Base-by-base conservation (phyloP, 2,329 filamentous ascomycete genomes). In the Sporothrix curviconia region DNA sequence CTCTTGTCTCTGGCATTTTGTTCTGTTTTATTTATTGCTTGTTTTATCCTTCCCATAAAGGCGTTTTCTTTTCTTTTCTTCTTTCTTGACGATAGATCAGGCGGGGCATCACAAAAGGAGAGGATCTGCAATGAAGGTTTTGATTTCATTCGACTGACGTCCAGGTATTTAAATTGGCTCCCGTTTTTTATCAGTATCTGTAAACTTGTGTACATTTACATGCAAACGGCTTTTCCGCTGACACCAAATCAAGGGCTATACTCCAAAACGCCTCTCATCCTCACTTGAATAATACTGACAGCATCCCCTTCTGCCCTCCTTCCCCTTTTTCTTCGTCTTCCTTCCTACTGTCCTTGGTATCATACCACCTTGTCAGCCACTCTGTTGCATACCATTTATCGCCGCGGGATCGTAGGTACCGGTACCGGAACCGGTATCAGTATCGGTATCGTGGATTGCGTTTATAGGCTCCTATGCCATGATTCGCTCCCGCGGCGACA, bases 401-500 rank as follows among this genome's bases (percentile, higher is more conserved):
- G n/a, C n/a, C n/a, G n/a, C n/a, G n/a, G n/a, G n/a, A n/a, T n/a
- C n/a, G n/a, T n/a, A n/a, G n/a, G n/a, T n/a, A n/a, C n/a, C n/a
- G n/a, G n/a, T n/a, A n/a, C n/a, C n/a, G n/a, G n/a, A n/a, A n/a
- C n/a, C n/a, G 14, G 24, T 36, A 24, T 14, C 9, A 7, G 3
- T 25, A 7, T 44, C 9, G 11, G 22, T 14, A 6, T 6, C 17
- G 8, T 40, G 30, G 3, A n/a, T n/a, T n/a, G 22, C 32, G 4
- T 8, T 6, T 22, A 17, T 22, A 1, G 40, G 30, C 43, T 56
- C 49, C 58, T 59, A 68, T 7, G 67, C 66, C 60, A 64, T 62
- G 12, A 69, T 46, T 28, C 68, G 61, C 55, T 70, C 68, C 28
- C 47, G 64, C 1, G 58, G 58, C 1, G 65, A 62, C 17, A 69